phyloP scores from a whole-genome alignment of 2,329 filamentous ascomycete species.

The Penicillium freii region DNA sequence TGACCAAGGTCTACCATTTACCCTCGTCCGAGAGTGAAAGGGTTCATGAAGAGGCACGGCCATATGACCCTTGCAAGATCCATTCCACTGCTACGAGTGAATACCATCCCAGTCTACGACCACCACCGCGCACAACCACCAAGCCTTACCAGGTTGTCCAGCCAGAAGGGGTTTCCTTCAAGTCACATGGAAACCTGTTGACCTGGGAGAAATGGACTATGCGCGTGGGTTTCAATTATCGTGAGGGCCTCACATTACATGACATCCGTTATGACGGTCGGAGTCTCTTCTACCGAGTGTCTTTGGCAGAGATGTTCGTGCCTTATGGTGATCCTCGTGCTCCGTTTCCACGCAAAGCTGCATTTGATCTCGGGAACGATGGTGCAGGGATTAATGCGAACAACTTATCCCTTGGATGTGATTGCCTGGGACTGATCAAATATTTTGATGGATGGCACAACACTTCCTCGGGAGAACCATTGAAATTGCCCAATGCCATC shows the following conservation, averaged over 20 bases:
- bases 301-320: conserved; percentile 47
- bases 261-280: conserved; percentile 42
- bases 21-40: conserved; percentile 43
- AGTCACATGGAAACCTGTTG: conserved; percentile 29
- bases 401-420: conserved; percentile 43
- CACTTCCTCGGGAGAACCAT: conserved; percentile 34
- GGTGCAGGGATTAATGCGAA: conserved; percentile 47
- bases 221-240: conserved; percentile 46
- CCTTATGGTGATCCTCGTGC: conserved; percentile 45
- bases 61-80: conserved; percentile 46
- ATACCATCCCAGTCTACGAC: conserved; percentile 36
- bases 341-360: conserved; percentile 45
- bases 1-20: conserved; percentile 52
- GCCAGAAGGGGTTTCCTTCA: conserved; percentile 38
- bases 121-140: conserved; percentile 33
- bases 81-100: conserved; percentile 29
- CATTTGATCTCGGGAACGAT: conserved; percentile 47
- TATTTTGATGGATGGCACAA: conserved; percentile 45
- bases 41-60: conserved; percentile 36
- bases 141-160: conserved; percentile 40
- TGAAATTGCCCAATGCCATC: conserved; percentile 43
- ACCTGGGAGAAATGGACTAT: conserved; percentile 48
- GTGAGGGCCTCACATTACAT: conserved; percentile 45
- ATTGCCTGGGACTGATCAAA: conserved; percentile 47
- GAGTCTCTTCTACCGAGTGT: conserved; percentile 44